These are phyloP conservation scores for Exophiala lecanii-corni DNA, from an alignment of 2,329 filamentous ascomycete species.

Conservation along the genomic window DNA sequence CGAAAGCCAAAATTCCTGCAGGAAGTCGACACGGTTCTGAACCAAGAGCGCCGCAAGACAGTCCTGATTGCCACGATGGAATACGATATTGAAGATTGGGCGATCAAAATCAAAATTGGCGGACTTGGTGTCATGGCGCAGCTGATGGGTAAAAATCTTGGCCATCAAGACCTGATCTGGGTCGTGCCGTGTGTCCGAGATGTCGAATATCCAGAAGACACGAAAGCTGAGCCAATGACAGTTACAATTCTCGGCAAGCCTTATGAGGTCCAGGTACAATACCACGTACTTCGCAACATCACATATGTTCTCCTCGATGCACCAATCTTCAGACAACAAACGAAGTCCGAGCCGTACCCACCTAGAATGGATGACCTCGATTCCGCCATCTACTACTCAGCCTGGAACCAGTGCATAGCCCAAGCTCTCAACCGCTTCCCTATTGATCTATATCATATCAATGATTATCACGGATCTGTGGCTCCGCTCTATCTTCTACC, in stretches of 20 bases:
- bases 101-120: constrained; percentile 67
- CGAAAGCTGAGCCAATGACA: constrained; percentile 56
- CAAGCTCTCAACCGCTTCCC: constrained; percentile 59
- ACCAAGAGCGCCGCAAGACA: constrained; percentile 48
- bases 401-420: constrained; percentile 67
- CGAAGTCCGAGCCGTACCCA: constrained; percentile 60
- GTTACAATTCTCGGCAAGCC: constrained; percentile 57
- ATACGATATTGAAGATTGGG: constrained; percentile 67
- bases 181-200: constrained; percentile 60
- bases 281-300: constrained; percentile 60
- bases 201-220: constrained; percentile 59
- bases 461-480: constrained; percentile 60
- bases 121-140: constrained; percentile 67
- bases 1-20: constrained; percentile 38
- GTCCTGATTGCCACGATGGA: constrained; percentile 67
- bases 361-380: constrained; percentile 66
- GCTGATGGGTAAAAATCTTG: constrained; percentile 62
- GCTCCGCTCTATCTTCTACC: constrained; percentile 63
- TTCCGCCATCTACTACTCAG: constrained; percentile 64
- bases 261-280: constrained; percentile 61
- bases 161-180: constrained; percentile 63
- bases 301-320: constrained; percentile 65
- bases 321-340: constrained; percentile 62
- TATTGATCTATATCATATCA: constrained; percentile 62
- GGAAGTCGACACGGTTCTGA: constrained; percentile 45